Evolutionary conservation across 371 early-diverging fungal genomes (phyloP).

Genomic region (Chytridium lagenaria): DNA sequence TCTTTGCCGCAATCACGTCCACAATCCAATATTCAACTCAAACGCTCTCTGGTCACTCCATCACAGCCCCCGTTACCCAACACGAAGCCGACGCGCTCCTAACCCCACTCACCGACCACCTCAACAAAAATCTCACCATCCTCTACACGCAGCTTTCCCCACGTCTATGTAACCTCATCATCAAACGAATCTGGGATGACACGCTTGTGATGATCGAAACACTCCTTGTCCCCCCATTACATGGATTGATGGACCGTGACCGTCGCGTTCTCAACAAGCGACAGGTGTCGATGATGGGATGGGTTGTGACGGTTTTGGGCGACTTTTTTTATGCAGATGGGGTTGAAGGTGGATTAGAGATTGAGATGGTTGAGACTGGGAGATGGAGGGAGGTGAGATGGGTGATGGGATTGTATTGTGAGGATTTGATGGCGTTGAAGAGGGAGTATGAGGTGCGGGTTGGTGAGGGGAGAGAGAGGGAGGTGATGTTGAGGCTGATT

Average conservation of each 20-base stretch:
- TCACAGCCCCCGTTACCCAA: slow-evolving; percentile 39
- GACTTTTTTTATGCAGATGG: slow-evolving; percentile 89
- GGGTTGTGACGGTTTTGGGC: slow-evolving; percentile 68
- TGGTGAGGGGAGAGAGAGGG: slow-evolving; percentile 45
- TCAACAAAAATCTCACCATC: slow-evolving; percentile 80
- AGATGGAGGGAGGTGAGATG: slow-evolving; percentile 61
- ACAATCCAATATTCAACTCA: slow-evolving; percentile 47
- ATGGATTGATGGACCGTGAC: slow-evolving; percentile 77
- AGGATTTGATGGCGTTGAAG: slow-evolving; percentile 42
- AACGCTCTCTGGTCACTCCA: slow-evolving; percentile 46
- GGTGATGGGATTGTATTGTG: slow-evolving; percentile 37
- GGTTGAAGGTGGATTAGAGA: slow-evolving; percentile 72
- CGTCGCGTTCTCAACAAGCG: slow-evolving; percentile 51
- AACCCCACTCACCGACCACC: slow-evolving; percentile 71
- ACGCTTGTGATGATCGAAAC: slow-evolving; percentile 74
- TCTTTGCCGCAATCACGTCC: slow-evolving; percentile 45
- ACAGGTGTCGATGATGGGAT: slow-evolving; percentile 46
- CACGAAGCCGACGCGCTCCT: slow-evolving; percentile 43
- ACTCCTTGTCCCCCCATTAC: slow-evolving; percentile 81
- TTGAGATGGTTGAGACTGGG: slow-evolving; percentile 72
- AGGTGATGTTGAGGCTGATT: slow-evolving; percentile 45
- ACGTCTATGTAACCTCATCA: slow-evolving; percentile 77
- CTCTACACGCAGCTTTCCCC: slow-evolving; percentile 79
- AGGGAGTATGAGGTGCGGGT: slow-evolving; percentile 52
- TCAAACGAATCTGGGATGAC: slow-evolving; percentile 86